A percentile compares a stretch with the other conserved stretches of the same genome.
Conservation (phyloP, 345 rosid genomes). For the Sonneratia alba region DNA sequence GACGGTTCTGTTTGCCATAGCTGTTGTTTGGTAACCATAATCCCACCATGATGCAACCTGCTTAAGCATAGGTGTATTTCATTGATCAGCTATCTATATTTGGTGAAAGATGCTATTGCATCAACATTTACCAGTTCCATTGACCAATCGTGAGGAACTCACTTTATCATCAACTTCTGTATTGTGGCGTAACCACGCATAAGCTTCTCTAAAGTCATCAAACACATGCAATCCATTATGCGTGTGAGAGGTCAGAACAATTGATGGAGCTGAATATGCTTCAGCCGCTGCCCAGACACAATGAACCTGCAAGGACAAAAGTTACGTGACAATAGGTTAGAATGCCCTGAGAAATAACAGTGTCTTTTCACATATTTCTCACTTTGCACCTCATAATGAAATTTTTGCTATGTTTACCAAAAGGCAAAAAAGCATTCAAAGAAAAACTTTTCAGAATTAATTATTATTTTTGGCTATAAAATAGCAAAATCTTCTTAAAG, state of each 20-base stretch:
- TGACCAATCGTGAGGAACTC: slow-evolving; percentile 13
- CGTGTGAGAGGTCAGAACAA: slow-evolving; percentile 74
- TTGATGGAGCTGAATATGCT: slow-evolving; percentile 99
- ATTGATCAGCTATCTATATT: not conserved
- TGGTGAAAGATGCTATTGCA: not conserved
- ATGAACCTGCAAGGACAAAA: slow-evolving; percentile 53
- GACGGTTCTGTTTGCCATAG: slow-evolving; percentile 98
- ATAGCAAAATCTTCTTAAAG: not conserved
- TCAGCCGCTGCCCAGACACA: slow-evolving; percentile 99
- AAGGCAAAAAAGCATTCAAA: not conserved
- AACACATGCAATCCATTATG: slow-evolving; percentile 84
- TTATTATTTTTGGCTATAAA: not conserved
- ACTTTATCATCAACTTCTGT: slow-evolving; percentile 99
- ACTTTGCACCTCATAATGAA: not conserved
- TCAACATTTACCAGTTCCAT: not conserved
- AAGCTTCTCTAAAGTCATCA: slow-evolving; percentile 98
- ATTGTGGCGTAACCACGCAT: slow-evolving; percentile 90
- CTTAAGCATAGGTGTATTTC: not conserved
- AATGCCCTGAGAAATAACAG: not conserved
- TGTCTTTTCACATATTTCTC: not conserved
- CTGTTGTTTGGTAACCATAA: slow-evolving; percentile 98
- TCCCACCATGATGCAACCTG: slow-evolving; percentile 99
- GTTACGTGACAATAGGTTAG: not conserved
- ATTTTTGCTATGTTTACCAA: not conserved
- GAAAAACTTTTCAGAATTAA: not conserved